A percentile compares a stretch with the other conserved stretches of the same genome.
Evolutionary conservation across 75 land plant genomes (phyloP).

Genomic region (Cunninghamia lanceolata): DNA sequence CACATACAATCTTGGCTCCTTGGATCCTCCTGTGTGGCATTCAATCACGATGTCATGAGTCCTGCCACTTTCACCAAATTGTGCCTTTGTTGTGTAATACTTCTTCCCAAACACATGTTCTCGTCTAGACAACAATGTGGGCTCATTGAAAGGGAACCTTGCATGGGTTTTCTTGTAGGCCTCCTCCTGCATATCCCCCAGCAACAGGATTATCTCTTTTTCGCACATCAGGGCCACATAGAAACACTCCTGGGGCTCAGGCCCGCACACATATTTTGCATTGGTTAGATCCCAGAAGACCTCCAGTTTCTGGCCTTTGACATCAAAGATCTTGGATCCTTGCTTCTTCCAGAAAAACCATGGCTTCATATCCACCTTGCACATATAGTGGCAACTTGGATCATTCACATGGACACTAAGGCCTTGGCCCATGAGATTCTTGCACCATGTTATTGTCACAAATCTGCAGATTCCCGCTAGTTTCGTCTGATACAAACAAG

Average conservation of each 20-base stretch:
- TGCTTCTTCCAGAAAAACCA: conserved; percentile 66
- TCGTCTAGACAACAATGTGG: conserved; percentile 44
- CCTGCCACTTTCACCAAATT: conserved; percentile 64
- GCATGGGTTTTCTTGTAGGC: conserved; percentile 51
- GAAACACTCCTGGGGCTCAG: conserved; percentile 78
- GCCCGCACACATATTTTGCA: conserved; percentile 59
- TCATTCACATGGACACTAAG: conserved; percentile 33
- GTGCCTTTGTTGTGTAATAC: conserved; percentile 54
- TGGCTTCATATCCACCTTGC: conserved; percentile 44
- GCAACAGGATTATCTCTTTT: conserved; percentile 42
- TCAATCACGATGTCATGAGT: conserved; percentile 57
- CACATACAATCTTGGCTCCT: conserved; percentile 40
- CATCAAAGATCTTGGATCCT: conserved; percentile 48
- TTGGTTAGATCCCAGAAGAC: conserved; percentile 70
- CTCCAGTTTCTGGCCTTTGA: conserved; percentile 20
- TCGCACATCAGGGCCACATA: conserved; percentile 57
- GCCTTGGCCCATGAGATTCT: conserved; percentile 48
- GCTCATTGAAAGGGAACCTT: conserved; percentile 12
- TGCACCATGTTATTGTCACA: conserved; percentile 69
- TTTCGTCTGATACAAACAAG: conserved; percentile 57
- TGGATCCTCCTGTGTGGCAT: conserved; percentile 26
- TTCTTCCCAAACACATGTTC: conserved; percentile 68
- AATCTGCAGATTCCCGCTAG: conserved; percentile 31
- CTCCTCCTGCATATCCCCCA: conserved; percentile 56
- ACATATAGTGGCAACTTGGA: conserved; percentile 11